phyloP scores from a whole-genome alignment of 495 filamentous ascomycete species.

The Hyaloscypha finlandica region DNA sequence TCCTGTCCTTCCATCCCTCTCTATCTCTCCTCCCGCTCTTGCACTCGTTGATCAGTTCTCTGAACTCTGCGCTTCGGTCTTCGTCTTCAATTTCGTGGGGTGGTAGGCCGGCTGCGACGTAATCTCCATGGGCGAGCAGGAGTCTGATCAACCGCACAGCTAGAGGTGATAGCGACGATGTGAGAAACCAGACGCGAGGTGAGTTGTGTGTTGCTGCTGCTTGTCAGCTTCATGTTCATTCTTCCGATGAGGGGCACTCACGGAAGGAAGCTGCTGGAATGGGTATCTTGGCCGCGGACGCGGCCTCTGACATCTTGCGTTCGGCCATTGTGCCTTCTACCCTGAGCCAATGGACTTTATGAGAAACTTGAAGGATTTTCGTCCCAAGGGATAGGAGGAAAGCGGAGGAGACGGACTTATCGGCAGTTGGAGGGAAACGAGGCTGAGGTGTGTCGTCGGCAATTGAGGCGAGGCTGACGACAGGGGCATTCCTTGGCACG shows the following conservation, averaged over 20 bases:
- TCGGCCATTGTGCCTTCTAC: constrained; percentile 18
- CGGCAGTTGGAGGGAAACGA: constrained; percentile 14
- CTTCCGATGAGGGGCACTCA: neutral
- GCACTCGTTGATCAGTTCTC: constrained; percentile 58
- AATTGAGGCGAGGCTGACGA: constrained; percentile 13
- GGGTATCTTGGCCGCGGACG: constrained; percentile 13
- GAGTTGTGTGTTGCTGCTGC: constrained; percentile 51
- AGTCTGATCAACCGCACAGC: constrained; percentile 69
- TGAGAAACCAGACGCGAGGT: constrained; percentile 82
- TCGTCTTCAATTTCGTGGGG: constrained; percentile 66
- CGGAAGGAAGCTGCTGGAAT: constrained; percentile 31
- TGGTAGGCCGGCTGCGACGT: constrained; percentile 74
- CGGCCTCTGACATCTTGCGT: constrained; percentile 31
- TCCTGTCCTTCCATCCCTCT: constrained; percentile 60
- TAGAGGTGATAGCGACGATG: constrained; percentile 79
- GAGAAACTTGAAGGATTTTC: constrained; percentile 3
- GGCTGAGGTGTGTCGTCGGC: constrained; percentile 20
- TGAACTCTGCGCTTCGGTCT: constrained; percentile 55
- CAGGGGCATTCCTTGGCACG: neutral
- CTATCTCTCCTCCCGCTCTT: constrained; percentile 55
- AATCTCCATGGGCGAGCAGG: constrained; percentile 83
- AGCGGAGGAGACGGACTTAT: neutral
- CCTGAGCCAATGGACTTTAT: constrained; percentile 3
- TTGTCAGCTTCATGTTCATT: constrained; percentile 1
- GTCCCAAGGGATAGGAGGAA: neutral